A percentile compares a stretch with the other conserved stretches of the same genome.
phyloP scores from a whole-genome alignment of 495 filamentous ascomycete species.

The Daldinia concentrica region DNA sequence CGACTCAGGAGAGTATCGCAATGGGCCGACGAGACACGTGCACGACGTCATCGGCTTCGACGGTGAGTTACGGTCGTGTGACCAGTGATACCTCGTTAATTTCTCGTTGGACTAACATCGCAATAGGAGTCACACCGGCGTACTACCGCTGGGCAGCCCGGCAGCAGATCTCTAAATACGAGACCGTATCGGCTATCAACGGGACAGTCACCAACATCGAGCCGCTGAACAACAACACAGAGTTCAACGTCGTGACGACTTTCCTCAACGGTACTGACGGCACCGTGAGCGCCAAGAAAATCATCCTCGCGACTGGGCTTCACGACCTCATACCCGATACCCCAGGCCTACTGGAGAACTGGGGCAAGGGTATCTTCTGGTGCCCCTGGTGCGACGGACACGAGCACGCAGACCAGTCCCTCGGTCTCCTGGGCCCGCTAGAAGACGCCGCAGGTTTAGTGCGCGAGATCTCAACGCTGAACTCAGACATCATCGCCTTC shows the following conservation, averaged over 20 bases:
- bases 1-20: slow-evolving; percentile 66
- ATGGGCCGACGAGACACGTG: slow-evolving; percentile 63
- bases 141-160: slow-evolving; percentile 63
- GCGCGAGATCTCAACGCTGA: slow-evolving; percentile 60
- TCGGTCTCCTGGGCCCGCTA: slow-evolving; percentile 60
- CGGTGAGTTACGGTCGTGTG: slow-evolving; percentile 46
- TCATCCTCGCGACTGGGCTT: slow-evolving; percentile 66
- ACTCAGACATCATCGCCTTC: slow-evolving; percentile 54
- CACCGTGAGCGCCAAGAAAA: slow-evolving; percentile 57
- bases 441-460: slow-evolving; percentile 52
- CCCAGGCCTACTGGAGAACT: slow-evolving; percentile 60
- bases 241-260: slow-evolving; percentile 54
- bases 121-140: slow-evolving; percentile 59
- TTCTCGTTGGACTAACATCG: not conserved
- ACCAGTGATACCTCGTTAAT: not conserved
- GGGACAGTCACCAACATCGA: slow-evolving; percentile 59
- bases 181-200: slow-evolving; percentile 59
- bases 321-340: slow-evolving; percentile 63
- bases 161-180: slow-evolving; percentile 60
- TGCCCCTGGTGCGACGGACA: slow-evolving; percentile 71
- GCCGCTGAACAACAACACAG: slow-evolving; percentile 50
- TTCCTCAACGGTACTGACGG: slow-evolving; percentile 38
- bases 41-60: slow-evolving; percentile 69
- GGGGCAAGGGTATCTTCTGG: slow-evolving; percentile 68
- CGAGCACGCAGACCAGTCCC: slow-evolving; percentile 63